Conservation (phyloP, 2,329 filamentous ascomycete species). For the Fusarium graminum region DNA sequence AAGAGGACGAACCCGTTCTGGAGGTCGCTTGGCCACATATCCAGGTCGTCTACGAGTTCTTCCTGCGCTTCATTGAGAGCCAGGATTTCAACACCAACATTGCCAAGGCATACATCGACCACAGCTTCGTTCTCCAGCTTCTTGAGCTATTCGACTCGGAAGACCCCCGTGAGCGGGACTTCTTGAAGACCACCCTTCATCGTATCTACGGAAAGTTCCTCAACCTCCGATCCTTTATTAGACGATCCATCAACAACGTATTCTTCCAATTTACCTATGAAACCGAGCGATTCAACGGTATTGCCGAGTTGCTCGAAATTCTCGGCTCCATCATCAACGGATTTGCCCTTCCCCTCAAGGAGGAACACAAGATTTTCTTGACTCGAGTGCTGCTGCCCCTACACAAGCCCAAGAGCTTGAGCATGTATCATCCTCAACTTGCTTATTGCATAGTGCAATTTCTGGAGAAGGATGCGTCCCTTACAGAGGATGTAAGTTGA, state of each 20-base stretch:
- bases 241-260: constrained; percentile 99
- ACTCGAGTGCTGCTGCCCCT: constrained; percentile 92
- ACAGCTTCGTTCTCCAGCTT: constrained; percentile 95
- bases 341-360: constrained; percentile 95
- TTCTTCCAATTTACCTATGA: constrained; percentile 99
- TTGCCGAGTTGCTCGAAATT: constrained; percentile 96
- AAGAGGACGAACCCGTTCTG: constrained; percentile 97
- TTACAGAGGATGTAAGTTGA: constrained; percentile 87
- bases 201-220: constrained; percentile 99
- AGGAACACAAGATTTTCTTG: constrained; percentile 98
- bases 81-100: constrained; percentile 99
- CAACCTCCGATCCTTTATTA: constrained; percentile 96
- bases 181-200: constrained; percentile 97
- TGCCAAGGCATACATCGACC: constrained; percentile 98
- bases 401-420: constrained; percentile 98
- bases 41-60: constrained; percentile 99
- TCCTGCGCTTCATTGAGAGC: constrained; percentile 97
- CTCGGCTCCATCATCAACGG: constrained; percentile 99
- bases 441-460: constrained; percentile 99
- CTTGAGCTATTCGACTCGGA: constrained; percentile 99
- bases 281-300: constrained; percentile 98
- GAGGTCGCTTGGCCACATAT: constrained; percentile 99
- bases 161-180: constrained; percentile 95
- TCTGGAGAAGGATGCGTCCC: constrained; percentile 93
- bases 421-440: constrained; percentile 99